Evolutionary conservation across 2,329 filamentous ascomycete genomes (phyloP).

Genomic region (Microsporum canis): DNA sequence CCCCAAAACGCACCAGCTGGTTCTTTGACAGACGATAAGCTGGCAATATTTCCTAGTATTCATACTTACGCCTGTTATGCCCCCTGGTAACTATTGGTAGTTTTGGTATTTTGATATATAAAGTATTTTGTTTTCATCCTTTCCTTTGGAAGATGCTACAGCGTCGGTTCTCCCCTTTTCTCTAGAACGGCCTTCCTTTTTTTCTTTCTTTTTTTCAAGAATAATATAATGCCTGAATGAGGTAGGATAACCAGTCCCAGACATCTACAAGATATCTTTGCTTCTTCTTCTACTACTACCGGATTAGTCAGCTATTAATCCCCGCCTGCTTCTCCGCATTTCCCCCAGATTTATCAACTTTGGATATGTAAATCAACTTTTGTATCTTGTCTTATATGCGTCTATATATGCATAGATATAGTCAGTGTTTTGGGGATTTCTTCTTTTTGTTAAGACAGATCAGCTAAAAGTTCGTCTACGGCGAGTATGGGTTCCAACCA

Average conservation of each 20-base stretch:
- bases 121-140: neutral
- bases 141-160: neutral
- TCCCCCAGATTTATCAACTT: too few species aligned
- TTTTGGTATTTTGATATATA: neutral
- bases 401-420: neutral
- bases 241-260: neutral
- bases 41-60: conserved; percentile 10
- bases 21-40: conserved; percentile 36
- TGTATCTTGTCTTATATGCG: neutral
- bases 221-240: neutral
- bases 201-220: neutral
- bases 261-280: neutral
- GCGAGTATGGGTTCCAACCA: neutral
- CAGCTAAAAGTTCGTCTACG: neutral
- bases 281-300: neutral
- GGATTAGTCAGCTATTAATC: neutral
- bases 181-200: neutral
- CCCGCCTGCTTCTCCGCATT: neutral
- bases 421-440: neutral
- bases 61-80: neutral
- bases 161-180: neutral
- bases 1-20: conserved; percentile 52
- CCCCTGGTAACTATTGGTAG: neutral
- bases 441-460: neutral
- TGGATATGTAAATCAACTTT: neutral